Base-by-base conservation (phyloP, 768 basidiomycete species). In the Rhodotorula paludigena region DNA sequence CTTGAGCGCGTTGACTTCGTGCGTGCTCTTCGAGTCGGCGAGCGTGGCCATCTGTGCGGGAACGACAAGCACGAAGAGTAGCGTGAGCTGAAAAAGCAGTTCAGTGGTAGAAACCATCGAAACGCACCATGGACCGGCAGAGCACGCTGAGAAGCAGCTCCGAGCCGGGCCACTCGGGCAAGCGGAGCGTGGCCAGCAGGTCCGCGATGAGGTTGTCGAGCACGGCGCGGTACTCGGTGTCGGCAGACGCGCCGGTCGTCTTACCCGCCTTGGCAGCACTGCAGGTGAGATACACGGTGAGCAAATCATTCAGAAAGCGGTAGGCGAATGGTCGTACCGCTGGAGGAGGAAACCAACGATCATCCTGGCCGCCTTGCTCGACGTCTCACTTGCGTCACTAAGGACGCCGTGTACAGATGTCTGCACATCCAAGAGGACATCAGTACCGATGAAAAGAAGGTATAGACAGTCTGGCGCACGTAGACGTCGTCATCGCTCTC, bases 101-200 rank as follows among this genome's bases (percentile, higher is more conserved):
- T n/a, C n/a, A 21, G n/a, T 20, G 23, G 23, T 21, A n/a, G 20
- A 45, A 9, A 35, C 25, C 16, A 21, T 35, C 35, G 49, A n/a
- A 21, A 72, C 82, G 16, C 66, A 91, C 93, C 90, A 98, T 90
- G 72, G 86, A 87, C 76, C 87, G 88, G 70, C 86, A 88, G 12
- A 87, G 85, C 54, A 96, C 87, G 51, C 83, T 85, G 44, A 98
- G 79, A 45, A 96, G 81, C 25, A 96, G 78, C 49, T 86, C 83
- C 3, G 96, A 90, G 16, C 90, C 93, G 11, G 96, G 96, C 92
- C 94, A 99, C 78, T 99, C 96, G 0, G 96, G 93, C 85, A 90
- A 90, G 77, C 88, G 92, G 11, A 97, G 81, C 28, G 96, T 92
- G 15, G 84, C 83, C 32, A 98, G 82, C 32, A 96, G 81, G 76